Evolutionary conservation across 2,329 filamentous ascomycete species (phyloP), one percentile per base, ranked within the genome.

Genomic region (Chalaropsis thielavioides): DNA sequence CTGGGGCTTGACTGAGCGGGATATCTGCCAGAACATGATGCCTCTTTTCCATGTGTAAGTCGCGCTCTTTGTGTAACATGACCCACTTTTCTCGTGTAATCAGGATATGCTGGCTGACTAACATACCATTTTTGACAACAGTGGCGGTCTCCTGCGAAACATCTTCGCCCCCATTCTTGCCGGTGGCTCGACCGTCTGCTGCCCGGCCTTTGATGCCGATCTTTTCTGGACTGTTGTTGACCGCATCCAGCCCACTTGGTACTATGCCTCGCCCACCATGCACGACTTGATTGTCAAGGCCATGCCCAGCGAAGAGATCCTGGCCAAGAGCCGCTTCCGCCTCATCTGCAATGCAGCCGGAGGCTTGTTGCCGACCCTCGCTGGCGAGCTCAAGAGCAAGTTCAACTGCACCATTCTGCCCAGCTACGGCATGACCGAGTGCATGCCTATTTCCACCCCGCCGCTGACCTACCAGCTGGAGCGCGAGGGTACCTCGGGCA

Each of bases 351-450:
- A 82, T 69, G 80, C 80, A 10, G 80, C 80, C 38, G 80, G 79
- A 54, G 80, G 77, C 27, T 73, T 83, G 2, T 73, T 82, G 1
- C 80, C 81, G 0, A 77, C 79, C 1, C 71, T 83, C 46, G 80
- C 80, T 0, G 70, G 72, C 35, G 77, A 77, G 63, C 73, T 83
- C 10, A 74, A 75, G 17, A 76, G 80, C 65, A 79, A 76, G 0
- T 83, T 83, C 71, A 72, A 75, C 11, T 81, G 79, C 65, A 75
- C 75, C 1, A 77, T 83, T 2, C 73, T 83, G 19, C 81, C 81
- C 1, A 82, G 79, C 68, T 83, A 83, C 68, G 81, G 80, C 19
- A 83, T 83, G 81, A 83, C 81, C 0, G 81, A 83, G 72, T 83
- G 80, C 68, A 82, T 82, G 79, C 81, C 80, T 0, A 82, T 83